Base-by-base conservation (phyloP, 2,329 filamentous ascomycete genomes). In the Talaromyces sp. region DNA sequence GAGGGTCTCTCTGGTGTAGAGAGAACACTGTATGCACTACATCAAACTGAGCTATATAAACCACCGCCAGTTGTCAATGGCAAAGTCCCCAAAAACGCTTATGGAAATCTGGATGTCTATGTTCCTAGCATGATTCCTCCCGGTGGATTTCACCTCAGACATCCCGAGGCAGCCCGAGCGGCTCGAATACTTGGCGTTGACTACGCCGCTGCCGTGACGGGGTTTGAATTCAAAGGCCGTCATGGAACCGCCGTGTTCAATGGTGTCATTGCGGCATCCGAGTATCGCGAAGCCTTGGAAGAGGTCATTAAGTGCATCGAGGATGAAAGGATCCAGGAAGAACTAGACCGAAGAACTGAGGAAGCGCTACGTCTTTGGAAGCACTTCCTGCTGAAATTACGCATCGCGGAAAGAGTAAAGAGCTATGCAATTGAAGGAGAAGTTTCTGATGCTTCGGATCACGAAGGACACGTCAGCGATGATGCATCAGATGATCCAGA, bases 131-230 rank as follows among this genome's bases (percentile, higher is more conserved):
- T 87, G 84, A 77, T 86, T 7, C 84, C 84, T 2, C 67, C 75
- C 13, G 84, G 84, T 3, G 84, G 78, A n/a, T 72, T 76, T 13
- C 84, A 87, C 63, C 73, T 87, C 28, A 75, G 75, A 53, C 78
- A 83, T 61, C 71, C 77, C 13, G 77, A 87, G 53, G 87, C 89
- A 1, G 78, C 83, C 1, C 82, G 83, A 53, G 93, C 93, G 1
- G 91, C 91, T 0, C 84, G 82, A 58, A 75, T 92, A 1, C 73
- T 97, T 1, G 86, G 86, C 0, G 81, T 97, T 17, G 91, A 97
- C 73, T 96, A 89, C 70, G 90, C 90, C 2, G 90, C 93, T 33
- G 94, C 94, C 0, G 84, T 99, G 5, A 94, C 88, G 0, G 93
- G 93, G 0, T 99, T 97, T 67, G 81, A 87, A 37, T 99, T 97